phyloP scores from a whole-genome alignment of 306 rosid species.

The Vigna hirtella region DNA sequence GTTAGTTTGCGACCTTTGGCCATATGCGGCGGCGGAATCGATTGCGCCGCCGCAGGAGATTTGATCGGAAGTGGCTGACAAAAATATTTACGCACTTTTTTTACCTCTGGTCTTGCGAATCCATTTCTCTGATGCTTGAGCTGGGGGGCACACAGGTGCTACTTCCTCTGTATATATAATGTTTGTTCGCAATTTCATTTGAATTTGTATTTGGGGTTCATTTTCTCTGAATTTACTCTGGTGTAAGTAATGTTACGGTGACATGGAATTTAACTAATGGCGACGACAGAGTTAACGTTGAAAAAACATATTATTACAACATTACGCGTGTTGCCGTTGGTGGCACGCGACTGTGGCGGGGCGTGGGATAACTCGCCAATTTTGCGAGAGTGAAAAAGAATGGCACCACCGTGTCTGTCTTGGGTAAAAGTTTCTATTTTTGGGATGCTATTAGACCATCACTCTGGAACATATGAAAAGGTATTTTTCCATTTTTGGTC shows the following conservation, averaged over 20 bases:
- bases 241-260: conserved; percentile 3
- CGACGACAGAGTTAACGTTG: not conserved
- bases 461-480: not conserved
- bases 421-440: conserved; percentile 32
- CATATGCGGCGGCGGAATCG: conserved; percentile 61
- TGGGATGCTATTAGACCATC: not conserved
- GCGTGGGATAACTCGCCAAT: conserved; percentile 46
- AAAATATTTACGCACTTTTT: not conserved
- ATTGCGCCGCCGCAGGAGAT: conserved; percentile 27
- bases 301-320: not conserved
- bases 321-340: not conserved
- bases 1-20: conserved; percentile 90
- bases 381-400: not conserved
- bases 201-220: conserved; percentile 74
- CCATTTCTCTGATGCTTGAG: conserved; percentile 52
- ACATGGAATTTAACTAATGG: conserved; percentile 12
- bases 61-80: not conserved
- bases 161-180: conserved; percentile 64
- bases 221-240: conserved; percentile 66
- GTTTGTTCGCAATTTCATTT: conserved; percentile 67
- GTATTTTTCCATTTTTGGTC: not conserved
- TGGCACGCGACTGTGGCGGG: conserved; percentile 16
- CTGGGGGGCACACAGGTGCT: conserved; percentile 22
- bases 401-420: not conserved
- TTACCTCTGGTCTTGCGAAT: conserved; percentile 16